Percentiles rank a stretch among this genome's conserved stretches.
Conservation (phyloP, 176 grass and related monocot species). For the Zizania latifolia region DNA sequence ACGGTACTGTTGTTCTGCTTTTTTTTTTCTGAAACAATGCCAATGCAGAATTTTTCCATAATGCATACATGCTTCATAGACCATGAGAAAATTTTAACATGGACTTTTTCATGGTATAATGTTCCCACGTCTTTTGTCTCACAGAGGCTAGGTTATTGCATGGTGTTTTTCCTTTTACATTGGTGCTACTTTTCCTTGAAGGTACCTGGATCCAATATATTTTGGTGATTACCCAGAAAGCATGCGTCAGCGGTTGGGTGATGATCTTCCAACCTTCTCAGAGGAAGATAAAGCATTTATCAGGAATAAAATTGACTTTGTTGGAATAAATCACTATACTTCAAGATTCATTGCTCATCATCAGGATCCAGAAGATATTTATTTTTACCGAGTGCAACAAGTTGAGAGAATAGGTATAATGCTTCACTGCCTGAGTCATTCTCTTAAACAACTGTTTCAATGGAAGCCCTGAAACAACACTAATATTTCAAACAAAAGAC, state of each 20-base stretch:
- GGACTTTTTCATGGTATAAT: background rate
- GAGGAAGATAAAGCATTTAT: constrained; percentile 80
- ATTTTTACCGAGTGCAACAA: constrained; percentile 72
- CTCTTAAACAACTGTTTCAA: background rate
- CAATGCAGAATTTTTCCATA: background rate
- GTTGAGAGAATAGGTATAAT: constrained; percentile 62
- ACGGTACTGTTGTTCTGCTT: background rate
- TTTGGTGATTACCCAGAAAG: constrained; percentile 88
- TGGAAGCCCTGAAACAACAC: background rate
- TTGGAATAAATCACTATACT: constrained; percentile 96
- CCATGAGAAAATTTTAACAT: background rate
- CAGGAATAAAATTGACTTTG: constrained; percentile 85
- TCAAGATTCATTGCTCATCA: constrained; percentile 72
- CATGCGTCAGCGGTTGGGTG: constrained; percentile 69
- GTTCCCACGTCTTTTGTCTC: background rate
- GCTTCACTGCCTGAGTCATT: background rate
- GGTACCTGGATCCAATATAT: constrained; percentile 93
- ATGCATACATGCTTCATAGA: background rate
- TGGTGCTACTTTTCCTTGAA: constrained; percentile 19
- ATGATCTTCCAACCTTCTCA: constrained; percentile 82
- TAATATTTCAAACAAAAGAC: background rate
- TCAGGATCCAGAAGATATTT: constrained; percentile 30
- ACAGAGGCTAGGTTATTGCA: background rate
- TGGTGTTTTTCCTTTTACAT: background rate
- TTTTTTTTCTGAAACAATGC: background rate